Evolutionary conservation across 2,329 filamentous ascomycete species (phyloP).

Genomic region (Penicillium decumbens): DNA sequence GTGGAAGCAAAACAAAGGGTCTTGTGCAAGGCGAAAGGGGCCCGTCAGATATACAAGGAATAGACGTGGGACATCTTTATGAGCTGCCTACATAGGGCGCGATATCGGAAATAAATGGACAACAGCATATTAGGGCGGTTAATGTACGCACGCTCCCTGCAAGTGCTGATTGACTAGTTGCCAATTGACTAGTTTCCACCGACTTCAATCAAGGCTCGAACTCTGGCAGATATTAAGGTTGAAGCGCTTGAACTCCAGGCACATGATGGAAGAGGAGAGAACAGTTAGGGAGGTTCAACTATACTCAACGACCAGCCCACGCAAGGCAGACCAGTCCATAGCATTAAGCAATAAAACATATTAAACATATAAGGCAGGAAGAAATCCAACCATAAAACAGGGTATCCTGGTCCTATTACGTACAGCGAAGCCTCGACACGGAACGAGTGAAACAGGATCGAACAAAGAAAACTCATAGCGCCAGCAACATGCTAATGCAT

Average conservation of each 20-base stretch:
- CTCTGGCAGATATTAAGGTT: conserved; percentile 24
- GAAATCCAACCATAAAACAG: conserved; percentile 15
- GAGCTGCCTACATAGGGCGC: too few species aligned
- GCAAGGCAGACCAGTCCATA: not conserved
- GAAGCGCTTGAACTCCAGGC: conserved; percentile 25
- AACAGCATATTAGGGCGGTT: too few species aligned
- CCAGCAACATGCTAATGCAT: not conserved
- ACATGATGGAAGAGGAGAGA: conserved; percentile 13
- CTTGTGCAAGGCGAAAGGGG: too few species aligned
- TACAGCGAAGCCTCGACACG: conserved; percentile 19
- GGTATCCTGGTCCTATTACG: conserved; percentile 27
- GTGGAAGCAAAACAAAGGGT: too few species aligned
- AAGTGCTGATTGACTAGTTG: too few species aligned
- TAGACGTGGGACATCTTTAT: too few species aligned
- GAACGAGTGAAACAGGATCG: conserved; percentile 19
- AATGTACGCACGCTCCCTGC: too few species aligned
- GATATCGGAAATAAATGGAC: too few species aligned
- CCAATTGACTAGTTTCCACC: too few species aligned
- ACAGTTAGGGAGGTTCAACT: not conserved
- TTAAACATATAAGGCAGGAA: conserved; percentile 20
- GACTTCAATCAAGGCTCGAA: too few species aligned
- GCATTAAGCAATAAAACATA: conserved; percentile 19
- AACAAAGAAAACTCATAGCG: conserved; percentile 21
- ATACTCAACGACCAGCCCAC: not conserved
- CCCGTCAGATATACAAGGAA: too few species aligned